Evolutionary conservation across 495 filamentous ascomycete genomes (phyloP).

Genomic region (Neurospora hispaniola): DNA sequence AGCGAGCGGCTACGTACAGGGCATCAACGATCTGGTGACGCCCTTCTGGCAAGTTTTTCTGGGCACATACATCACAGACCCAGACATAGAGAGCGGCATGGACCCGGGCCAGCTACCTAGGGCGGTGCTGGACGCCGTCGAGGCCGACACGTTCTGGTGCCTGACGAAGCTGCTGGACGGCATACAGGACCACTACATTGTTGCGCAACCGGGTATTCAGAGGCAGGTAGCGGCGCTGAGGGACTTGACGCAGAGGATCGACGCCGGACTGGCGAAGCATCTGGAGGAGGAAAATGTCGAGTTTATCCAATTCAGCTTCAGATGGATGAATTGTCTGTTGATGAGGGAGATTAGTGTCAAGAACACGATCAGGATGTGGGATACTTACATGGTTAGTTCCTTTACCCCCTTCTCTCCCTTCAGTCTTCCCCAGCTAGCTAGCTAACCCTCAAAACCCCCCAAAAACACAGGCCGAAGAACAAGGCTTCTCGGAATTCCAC

Average conservation of each 20-base stretch:
- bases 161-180: conserved; percentile 92
- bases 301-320: conserved; percentile 98
- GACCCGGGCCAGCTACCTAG: conserved; percentile 89
- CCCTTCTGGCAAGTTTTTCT: conserved; percentile 98
- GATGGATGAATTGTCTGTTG: conserved; percentile 98
- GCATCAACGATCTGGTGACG: conserved; percentile 95
- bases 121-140: conserved; percentile 88
- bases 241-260: conserved; percentile 84
- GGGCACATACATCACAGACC: conserved; percentile 83
- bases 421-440: background rate
- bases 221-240: conserved; percentile 80
- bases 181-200: conserved; percentile 98
- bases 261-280: conserved; percentile 73
- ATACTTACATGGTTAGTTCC: conserved; percentile 81
- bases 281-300: conserved; percentile 84
- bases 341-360: conserved; percentile 95
- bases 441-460: conserved; percentile 1
- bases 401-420: background rate
- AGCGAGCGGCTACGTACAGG: conserved; percentile 94
- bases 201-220: conserved; percentile 92
- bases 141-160: conserved; percentile 98
- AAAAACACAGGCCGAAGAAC: conserved; percentile 71
- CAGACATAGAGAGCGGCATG: conserved; percentile 88
- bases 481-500: conserved; percentile 96
- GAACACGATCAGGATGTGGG: conserved; percentile 98